Conservation (phyloP, 1,284 basidiomycete species). For the Inonotus obliquus region DNA sequence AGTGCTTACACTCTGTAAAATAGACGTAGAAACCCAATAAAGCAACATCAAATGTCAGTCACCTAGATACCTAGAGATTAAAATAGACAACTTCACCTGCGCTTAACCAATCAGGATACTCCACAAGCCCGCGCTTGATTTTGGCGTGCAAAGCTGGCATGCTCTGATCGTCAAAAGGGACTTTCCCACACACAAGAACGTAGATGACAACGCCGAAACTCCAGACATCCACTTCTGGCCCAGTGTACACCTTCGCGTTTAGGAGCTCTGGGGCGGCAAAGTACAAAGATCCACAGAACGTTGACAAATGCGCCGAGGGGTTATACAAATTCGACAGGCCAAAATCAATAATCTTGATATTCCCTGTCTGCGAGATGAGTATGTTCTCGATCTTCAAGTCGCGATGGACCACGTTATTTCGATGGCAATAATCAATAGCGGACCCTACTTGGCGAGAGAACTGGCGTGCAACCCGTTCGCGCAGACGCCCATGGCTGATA, state of each 20-base stretch:
- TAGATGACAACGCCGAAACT: slow-evolving; percentile 98
- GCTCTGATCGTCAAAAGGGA: slow-evolving; percentile 98
- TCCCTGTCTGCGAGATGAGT: slow-evolving; percentile 95
- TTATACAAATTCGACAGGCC: slow-evolving; percentile 97
- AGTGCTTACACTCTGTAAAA: slow-evolving; percentile 84
- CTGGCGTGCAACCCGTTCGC: slow-evolving; percentile 93
- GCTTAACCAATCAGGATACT: slow-evolving; percentile 96
- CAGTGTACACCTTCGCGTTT: slow-evolving; percentile 95
- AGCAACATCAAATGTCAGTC: background rate
- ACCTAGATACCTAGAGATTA: slow-evolving; percentile 4
- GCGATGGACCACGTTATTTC: slow-evolving; percentile 96
- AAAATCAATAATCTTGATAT: slow-evolving; percentile 99
- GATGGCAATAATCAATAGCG: slow-evolving; percentile 95
- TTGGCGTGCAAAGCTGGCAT: slow-evolving; percentile 99
- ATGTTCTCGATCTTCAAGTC: slow-evolving; percentile 99
- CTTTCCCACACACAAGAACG: slow-evolving; percentile 96
- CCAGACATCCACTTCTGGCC: slow-evolving; percentile 98
- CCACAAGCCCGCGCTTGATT: slow-evolving; percentile 95
- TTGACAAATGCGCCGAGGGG: slow-evolving; percentile 78
- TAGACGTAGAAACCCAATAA: background rate
- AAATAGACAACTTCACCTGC: slow-evolving; percentile 52
- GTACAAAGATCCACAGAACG: slow-evolving; percentile 97
- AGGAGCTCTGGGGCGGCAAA: slow-evolving; percentile 97
- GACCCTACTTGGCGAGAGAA: slow-evolving; percentile 96
- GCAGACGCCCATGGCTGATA: slow-evolving; percentile 94